Evolutionary conservation across 2,329 filamentous ascomycete genomes (phyloP).

Genomic region (Arthrobotrys megalospora): DNA sequence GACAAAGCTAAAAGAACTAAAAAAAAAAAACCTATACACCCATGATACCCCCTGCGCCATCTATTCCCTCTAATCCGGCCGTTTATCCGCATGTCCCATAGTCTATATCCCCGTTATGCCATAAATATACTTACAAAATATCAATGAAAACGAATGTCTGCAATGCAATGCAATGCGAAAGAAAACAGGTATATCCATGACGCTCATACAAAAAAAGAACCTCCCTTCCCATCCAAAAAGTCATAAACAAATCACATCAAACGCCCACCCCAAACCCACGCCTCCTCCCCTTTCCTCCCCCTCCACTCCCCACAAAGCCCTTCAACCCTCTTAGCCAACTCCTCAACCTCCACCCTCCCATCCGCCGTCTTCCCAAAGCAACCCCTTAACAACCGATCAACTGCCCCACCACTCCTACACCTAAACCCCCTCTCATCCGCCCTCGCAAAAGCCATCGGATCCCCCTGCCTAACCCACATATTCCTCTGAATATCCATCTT

Average conservation of each 20-base stretch:
- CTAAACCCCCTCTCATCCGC: slow-evolving; percentile 61
- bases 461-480: slow-evolving; percentile 63
- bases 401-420: slow-evolving; percentile 58
- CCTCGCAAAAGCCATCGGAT: slow-evolving; percentile 64
- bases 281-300: slow-evolving; percentile 37
- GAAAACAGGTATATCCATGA: not conserved
- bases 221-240: not conserved
- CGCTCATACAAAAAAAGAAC: slow-evolving; percentile 1
- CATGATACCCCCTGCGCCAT: not conserved
- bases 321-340: slow-evolving; percentile 25
- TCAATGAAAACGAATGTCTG: not conserved
- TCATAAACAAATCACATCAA: slow-evolving; percentile 17
- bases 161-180: slow-evolving; percentile 11
- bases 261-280: slow-evolving; percentile 49
- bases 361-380: slow-evolving; percentile 64
- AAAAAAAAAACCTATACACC: not conserved
- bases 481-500: slow-evolving; percentile 60
- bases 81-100: slow-evolving; percentile 10
- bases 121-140: slow-evolving; percentile 10
- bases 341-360: slow-evolving; percentile 43
- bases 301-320: slow-evolving; percentile 40
- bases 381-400: slow-evolving; percentile 61
- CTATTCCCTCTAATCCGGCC: not conserved
- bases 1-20: not conserved
- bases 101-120: slow-evolving; percentile 2